Evolutionary conservation across 1,284 basidiomycete species (phyloP).

Genomic region (Cryptococcus deneoformans): DNA sequence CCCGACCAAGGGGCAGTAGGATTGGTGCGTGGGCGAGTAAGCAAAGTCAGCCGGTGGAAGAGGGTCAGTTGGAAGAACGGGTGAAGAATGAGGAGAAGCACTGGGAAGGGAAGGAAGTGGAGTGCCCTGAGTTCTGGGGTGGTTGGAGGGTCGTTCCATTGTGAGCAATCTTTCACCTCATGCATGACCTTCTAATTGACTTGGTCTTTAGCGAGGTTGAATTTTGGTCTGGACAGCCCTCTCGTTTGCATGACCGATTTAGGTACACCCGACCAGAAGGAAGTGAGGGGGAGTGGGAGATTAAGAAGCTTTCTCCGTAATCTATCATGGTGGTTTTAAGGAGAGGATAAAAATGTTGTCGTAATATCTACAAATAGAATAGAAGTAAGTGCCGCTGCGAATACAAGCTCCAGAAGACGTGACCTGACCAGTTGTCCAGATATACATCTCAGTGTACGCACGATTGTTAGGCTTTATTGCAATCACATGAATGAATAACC

Average conservation of each 20-base stretch:
- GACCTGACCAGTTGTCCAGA: neutral
- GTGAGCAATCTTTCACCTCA: slow-evolving; percentile 54
- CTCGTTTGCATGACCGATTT: slow-evolving; percentile 83
- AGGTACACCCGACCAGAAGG: slow-evolving; percentile 65
- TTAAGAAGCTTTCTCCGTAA: slow-evolving; percentile 71
- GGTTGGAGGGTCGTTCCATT: slow-evolving; percentile 90
- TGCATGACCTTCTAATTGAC: neutral
- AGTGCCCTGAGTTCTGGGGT: slow-evolving; percentile 91
- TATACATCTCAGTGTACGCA: neutral
- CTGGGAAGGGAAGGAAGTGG: slow-evolving; percentile 61
- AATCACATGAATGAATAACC: neutral
- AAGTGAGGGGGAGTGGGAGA: slow-evolving; percentile 62
- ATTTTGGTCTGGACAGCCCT: slow-evolving; percentile 91
- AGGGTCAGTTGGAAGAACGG: slow-evolving; percentile 64
- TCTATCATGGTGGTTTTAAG: neutral
- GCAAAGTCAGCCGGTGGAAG: slow-evolving; percentile 74
- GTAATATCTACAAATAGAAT: no score
- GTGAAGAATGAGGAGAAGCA: slow-evolving; percentile 61
- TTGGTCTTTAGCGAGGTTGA: slow-evolving; percentile 63
- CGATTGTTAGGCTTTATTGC: neutral
- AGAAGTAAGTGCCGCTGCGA: no score
- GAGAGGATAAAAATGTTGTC: no score
- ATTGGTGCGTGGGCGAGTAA: slow-evolving; percentile 91
- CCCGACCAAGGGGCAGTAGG: slow-evolving; percentile 76
- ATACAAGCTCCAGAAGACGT: no score